phyloP scores from a whole-genome alignment of 2,329 filamentous ascomycete genomes.

The Neophaeococcomyces mojaviensis region DNA sequence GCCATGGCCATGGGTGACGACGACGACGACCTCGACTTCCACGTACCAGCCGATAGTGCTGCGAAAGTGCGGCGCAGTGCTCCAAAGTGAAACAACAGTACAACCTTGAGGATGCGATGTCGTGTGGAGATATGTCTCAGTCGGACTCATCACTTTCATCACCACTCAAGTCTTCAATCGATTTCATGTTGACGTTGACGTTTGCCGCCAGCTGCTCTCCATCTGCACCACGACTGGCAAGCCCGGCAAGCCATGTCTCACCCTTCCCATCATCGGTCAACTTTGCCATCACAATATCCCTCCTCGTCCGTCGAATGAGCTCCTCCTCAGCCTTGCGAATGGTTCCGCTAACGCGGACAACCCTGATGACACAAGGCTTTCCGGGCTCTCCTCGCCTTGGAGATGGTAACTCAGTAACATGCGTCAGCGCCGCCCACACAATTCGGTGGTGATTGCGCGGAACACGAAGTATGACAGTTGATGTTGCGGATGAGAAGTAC shows the following conservation, averaged over 20 bases:
- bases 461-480: constrained; percentile 83
- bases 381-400: constrained; percentile 19
- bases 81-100: background rate
- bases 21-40: constrained; percentile 27
- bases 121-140: too few relatives aligned
- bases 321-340: constrained; percentile 89
- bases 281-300: constrained; percentile 50
- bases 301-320: constrained; percentile 68
- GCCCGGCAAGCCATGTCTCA: constrained; percentile 21
- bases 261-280: constrained; percentile 22
- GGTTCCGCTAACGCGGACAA: constrained; percentile 83
- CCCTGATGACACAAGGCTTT: constrained; percentile 65
- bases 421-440: constrained; percentile 82
- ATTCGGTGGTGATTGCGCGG: constrained; percentile 75
- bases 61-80: constrained; percentile 50
- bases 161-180: constrained; percentile 41
- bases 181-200: constrained; percentile 11
- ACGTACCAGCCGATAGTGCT: constrained; percentile 52
- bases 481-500: constrained; percentile 86
- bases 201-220: background rate
- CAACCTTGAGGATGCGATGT: background rate
- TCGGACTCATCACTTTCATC: constrained; percentile 41
- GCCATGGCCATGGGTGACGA: constrained; percentile 16
- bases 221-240: background rate
- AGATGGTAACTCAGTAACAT: constrained; percentile 61